These are phyloP conservation scores for Pseudomicrostroma phylloplanum DNA, from an alignment of 1,284 basidiomycete species.

Conservation along the genomic window DNA sequence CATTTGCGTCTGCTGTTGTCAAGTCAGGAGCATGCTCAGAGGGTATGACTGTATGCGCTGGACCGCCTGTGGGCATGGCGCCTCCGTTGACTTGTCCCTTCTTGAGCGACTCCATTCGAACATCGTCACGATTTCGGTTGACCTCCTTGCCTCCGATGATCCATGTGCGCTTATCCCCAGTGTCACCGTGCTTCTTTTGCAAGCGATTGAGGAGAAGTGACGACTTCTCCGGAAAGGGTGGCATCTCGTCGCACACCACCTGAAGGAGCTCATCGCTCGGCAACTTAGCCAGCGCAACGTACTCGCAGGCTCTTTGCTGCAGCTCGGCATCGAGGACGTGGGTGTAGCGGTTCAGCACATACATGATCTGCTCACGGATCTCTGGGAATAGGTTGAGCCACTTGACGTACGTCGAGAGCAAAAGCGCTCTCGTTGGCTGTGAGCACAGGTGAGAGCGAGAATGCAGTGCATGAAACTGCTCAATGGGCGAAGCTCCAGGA, in stretches of 20 bases:
- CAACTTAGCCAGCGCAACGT: constrained; percentile 38
- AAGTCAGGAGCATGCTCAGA: constrained; percentile 24
- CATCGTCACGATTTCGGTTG: constrained; percentile 65
- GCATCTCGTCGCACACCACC: constrained; percentile 97
- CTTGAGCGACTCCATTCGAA: constrained; percentile 57
- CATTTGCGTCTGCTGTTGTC: constrained; percentile 29
- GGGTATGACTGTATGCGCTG: constrained; percentile 29
- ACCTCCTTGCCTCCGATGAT: constrained; percentile 87
- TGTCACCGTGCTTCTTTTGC: constrained; percentile 77
- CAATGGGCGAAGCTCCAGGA: constrained; percentile 80
- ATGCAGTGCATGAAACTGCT: constrained; percentile 90
- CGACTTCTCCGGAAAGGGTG: constrained; percentile 89
- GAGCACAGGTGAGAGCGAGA: constrained; percentile 92
- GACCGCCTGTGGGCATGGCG: constrained; percentile 37
- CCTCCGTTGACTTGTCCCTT: constrained; percentile 46
- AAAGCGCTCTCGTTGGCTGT: constrained; percentile 80
- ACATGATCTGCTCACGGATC: constrained; percentile 85
- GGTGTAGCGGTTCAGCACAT: constrained; percentile 87
- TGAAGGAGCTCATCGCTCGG: constrained; percentile 80
- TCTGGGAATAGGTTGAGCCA: constrained; percentile 99
- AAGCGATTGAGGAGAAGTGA: constrained; percentile 76
- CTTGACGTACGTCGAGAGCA: constrained; percentile 96
- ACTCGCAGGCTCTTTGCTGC: constrained; percentile 83
- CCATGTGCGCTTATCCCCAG: constrained; percentile 81
- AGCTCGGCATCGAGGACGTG: constrained; percentile 96